Conservation (phyloP, 495 filamentous ascomycete genomes). For the Penicillium goetzii region DNA sequence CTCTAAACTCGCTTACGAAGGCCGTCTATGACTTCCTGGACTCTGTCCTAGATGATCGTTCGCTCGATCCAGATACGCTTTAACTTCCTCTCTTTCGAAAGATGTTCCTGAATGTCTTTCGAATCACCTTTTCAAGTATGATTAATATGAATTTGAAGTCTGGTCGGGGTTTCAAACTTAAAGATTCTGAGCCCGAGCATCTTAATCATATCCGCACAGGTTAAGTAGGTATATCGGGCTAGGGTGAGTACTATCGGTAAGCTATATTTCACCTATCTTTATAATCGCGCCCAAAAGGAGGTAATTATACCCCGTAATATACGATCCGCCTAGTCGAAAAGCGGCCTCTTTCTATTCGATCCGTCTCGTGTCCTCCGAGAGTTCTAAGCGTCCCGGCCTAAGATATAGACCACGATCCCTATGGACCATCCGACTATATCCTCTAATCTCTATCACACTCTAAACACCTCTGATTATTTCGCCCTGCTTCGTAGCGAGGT, state of each 20-base stretch:
- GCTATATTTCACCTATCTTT: conserved; percentile 39
- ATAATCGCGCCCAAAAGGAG: conserved; percentile 33
- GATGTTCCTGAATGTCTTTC: no score
- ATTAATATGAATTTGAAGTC: no score
- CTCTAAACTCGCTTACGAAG: no score
- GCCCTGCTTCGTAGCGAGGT: conserved; percentile 33
- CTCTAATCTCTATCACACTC: conserved; percentile 28
- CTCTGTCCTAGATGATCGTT: no score
- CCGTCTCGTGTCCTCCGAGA: conserved; percentile 37
- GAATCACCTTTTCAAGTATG: no score
- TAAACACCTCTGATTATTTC: conserved; percentile 36
- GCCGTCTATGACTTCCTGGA: no score
- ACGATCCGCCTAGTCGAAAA: conserved; percentile 30
- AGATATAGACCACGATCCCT: conserved; percentile 26
- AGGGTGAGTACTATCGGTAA: conserved; percentile 36
- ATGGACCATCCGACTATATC: conserved; percentile 26
- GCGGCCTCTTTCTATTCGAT: conserved; percentile 40
- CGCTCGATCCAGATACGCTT: no score
- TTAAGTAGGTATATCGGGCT: conserved; percentile 28
- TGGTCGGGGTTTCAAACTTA: no score
- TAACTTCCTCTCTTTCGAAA: no score
- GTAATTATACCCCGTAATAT: conserved; percentile 41
- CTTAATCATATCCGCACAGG: no score
- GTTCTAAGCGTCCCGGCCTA: conserved; percentile 27
- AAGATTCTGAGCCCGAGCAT: no score